These are phyloP conservation scores for Globisporangium spiculum DNA, from an alignment of 352 stramenopile genomes.

Conservation along the genomic window DNA sequence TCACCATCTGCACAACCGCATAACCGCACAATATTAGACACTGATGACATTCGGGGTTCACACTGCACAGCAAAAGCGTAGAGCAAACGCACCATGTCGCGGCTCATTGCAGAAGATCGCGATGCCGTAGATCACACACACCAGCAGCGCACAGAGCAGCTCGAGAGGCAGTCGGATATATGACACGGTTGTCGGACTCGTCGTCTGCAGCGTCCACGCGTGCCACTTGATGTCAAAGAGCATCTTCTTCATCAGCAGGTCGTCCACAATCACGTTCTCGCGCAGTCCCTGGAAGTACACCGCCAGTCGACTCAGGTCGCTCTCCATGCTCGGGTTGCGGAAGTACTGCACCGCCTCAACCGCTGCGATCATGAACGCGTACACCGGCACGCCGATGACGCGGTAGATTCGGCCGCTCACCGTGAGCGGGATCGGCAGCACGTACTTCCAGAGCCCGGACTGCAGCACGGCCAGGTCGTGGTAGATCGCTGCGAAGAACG, in stretches of 20 bases:
- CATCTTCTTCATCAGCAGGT: constrained; percentile 25
- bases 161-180: constrained; percentile 46
- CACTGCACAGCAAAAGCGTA: not conserved
- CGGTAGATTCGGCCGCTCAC: constrained; percentile 44
- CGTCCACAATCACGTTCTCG: constrained; percentile 26
- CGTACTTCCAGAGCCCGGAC: constrained; percentile 53
- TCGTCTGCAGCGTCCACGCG: constrained; percentile 27
- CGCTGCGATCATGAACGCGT: constrained; percentile 50
- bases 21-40: not conserved
- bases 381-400: constrained; percentile 65
- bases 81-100: constrained; percentile 47
- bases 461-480: constrained; percentile 34
- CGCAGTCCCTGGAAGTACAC: constrained; percentile 36
- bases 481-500: constrained; percentile 37
- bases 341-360: constrained; percentile 50
- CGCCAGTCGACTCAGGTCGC: constrained; percentile 31
- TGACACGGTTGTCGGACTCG: constrained; percentile 21
- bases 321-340: constrained; percentile 43
- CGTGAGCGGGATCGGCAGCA: constrained; percentile 63
- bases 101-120: constrained; percentile 67
- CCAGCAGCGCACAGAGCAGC: constrained; percentile 38
- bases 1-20: constrained; percentile 54
- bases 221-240: constrained; percentile 33
- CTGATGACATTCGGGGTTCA: not conserved
- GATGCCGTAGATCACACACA: constrained; percentile 58